Evolutionary conservation across 345 rosid species (phyloP), one percentile per base, ranked within the genome.

Genomic region (Erucastrum elatum): DNA sequence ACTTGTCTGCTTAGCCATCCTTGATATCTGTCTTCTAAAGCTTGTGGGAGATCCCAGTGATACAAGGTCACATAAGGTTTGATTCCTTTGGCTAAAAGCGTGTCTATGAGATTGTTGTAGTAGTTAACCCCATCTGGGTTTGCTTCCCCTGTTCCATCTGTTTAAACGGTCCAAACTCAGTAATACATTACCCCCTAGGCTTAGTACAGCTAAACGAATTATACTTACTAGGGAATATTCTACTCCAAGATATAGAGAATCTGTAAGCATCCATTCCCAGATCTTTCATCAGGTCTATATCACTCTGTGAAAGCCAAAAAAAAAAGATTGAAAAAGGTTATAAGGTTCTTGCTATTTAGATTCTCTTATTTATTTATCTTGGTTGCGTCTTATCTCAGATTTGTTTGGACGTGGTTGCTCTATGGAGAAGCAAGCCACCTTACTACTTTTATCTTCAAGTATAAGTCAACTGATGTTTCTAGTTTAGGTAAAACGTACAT

Each of bases 21-120:
- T 81, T 85, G 88, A 63, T 88, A 94, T 84, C 83, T 85, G 65
- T 94, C 95, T 82, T 94, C 91, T 53, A 94, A 95, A 82, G 85
- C 88, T 82, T 88, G 98, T 68, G 97, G 97, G 77, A 92, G 97
- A 84, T 94, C 98, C 97, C 95, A 94, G 81, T 94, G 98, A 76
- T 90, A 94, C n/a, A 94, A 86, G 66, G 98, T 92, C 81, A 88
- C 97, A 53, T 83, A 87, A 82, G 97, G 97, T 86, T 88, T 75
- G 84, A 94, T 94, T 85, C 97, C 97, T 86, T 90, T 91, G 70
- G 86, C 84, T 12, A 90, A 67, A 67, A 92, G 87, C 63, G 86
- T 84, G 83, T 94, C 85, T 53, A 94, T 88, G 70, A 94, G 85
- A 27, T 75, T 75, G 81, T 84, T 91, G 82, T 94, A 94, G 86